These are phyloP conservation scores for Spergularia bocconei DNA, from an alignment of 148 eudicot species.

Conservation along the genomic window DNA sequence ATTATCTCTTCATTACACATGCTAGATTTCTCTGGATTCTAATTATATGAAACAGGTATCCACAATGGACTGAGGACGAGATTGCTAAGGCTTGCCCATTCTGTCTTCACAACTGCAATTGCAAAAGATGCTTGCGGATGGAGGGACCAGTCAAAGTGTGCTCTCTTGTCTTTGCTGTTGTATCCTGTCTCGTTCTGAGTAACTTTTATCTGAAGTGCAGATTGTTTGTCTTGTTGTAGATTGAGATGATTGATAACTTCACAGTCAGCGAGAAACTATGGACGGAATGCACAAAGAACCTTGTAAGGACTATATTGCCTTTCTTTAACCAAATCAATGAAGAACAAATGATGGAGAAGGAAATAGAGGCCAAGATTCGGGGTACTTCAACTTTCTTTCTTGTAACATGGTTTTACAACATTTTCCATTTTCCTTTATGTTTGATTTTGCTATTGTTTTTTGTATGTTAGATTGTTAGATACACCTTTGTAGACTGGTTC, in stretches of 20 bases:
- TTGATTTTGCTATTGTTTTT: background rate
- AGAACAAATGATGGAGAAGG: constrained; percentile 52
- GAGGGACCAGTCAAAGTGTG: constrained; percentile 23
- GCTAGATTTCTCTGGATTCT: background rate
- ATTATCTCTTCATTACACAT: background rate
- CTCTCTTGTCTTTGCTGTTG: background rate
- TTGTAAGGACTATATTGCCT: constrained; percentile 39
- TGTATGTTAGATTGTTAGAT: background rate
- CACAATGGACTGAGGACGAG: constrained; percentile 42
- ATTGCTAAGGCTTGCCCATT: constrained; percentile 47
- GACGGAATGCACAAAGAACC: constrained; percentile 26
- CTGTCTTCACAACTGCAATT: constrained; percentile 59
- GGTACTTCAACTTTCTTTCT: constrained; percentile 29
- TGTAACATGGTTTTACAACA: background rate
- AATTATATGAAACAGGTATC: constrained; percentile 42
- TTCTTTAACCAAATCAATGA: constrained; percentile 42
- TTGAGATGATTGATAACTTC: background rate
- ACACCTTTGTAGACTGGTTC: too few relatives aligned
- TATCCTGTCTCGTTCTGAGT: background rate
- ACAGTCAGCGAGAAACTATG: constrained; percentile 23
- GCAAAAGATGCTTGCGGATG: constrained; percentile 53
- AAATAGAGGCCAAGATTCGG: constrained; percentile 54
- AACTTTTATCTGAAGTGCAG: background rate
- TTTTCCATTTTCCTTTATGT: background rate
- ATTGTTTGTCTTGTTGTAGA: background rate